Conservation (phyloP, 257 asterid genomes). For the Solanum rostratum region DNA sequence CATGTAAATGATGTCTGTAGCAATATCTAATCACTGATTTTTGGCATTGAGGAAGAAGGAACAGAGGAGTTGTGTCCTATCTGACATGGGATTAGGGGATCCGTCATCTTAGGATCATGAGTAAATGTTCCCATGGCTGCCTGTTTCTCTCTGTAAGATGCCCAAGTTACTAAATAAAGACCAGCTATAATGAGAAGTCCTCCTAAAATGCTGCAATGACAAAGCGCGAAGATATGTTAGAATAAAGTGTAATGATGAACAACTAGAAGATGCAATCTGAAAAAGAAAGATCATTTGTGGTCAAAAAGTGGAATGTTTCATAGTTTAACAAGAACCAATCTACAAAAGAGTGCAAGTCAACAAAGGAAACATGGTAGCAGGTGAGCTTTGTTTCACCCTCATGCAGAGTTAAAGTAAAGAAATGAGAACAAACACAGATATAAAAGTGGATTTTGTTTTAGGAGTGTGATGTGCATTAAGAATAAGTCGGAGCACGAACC, state of each 20-base stretch:
- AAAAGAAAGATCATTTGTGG: background rate
- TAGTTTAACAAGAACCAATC: background rate
- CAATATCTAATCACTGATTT: slow-evolving; percentile 37
- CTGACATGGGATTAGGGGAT: slow-evolving; percentile 41
- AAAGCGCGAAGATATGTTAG: background rate
- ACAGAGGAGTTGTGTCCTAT: slow-evolving; percentile 43
- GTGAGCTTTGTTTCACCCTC: background rate
- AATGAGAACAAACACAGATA: background rate
- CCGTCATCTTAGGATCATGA: slow-evolving; percentile 29
- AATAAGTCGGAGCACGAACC: slow-evolving; percentile 21
- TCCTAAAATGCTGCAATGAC: slow-evolving; percentile 62
- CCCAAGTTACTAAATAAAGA: slow-evolving; percentile 86
- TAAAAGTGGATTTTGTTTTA: background rate
- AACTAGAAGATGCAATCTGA: background rate
- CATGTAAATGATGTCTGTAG: background rate
- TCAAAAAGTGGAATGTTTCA: background rate
- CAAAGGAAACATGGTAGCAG: background rate
- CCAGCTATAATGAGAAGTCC: slow-evolving; percentile 74
- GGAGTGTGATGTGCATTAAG: background rate
- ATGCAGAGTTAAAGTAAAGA: background rate
- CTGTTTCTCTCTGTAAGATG: slow-evolving; percentile 50
- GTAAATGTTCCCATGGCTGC: slow-evolving; percentile 14
- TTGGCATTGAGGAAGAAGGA: slow-evolving; percentile 38
- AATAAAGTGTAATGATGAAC: background rate
- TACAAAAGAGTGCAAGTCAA: background rate